Conservation (phyloP, 2,329 filamentous ascomycete species). For the Thelonectria blattea region DNA sequence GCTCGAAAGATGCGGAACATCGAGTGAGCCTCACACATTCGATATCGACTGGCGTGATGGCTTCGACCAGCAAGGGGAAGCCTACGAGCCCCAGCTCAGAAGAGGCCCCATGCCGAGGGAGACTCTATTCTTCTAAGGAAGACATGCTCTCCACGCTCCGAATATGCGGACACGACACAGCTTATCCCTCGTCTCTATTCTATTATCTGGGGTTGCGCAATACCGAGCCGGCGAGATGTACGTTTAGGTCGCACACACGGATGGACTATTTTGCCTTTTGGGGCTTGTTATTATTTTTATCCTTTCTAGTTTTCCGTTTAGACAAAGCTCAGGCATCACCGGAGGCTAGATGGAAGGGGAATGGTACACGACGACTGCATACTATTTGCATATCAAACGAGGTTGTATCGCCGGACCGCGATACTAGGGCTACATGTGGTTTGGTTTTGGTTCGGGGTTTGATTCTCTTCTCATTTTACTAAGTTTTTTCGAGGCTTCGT, state of each 20-base stretch:
- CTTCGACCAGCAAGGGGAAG: slow-evolving; percentile 13
- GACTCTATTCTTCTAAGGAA: slow-evolving; percentile 10
- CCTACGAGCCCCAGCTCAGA: slow-evolving; percentile 26
- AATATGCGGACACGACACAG: background rate
- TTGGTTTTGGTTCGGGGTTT: background rate
- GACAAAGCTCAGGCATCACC: background rate
- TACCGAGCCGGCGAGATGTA: background rate
- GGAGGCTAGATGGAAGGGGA: slow-evolving; percentile 11
- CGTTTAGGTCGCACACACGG: background rate
- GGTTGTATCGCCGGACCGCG: slow-evolving; percentile 4
- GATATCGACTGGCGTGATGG: slow-evolving; percentile 24
- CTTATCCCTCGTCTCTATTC: background rate
- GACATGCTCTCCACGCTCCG: background rate
- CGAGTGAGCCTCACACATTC: slow-evolving; percentile 36
- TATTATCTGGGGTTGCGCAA: background rate
- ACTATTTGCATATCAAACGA: slow-evolving; percentile 17
- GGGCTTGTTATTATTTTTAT: background rate
- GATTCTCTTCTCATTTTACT: slow-evolving; percentile 1
- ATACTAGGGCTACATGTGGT: slow-evolving; percentile 1
- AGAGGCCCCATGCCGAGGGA: slow-evolving; percentile 26
- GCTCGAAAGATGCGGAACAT: slow-evolving; percentile 55
- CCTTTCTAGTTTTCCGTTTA: background rate
- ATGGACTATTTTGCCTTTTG: background rate
- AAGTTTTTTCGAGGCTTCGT: background rate
- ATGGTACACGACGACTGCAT: background rate